Conservation (phyloP, 345 rosid species). For the Punica granatum region DNA sequence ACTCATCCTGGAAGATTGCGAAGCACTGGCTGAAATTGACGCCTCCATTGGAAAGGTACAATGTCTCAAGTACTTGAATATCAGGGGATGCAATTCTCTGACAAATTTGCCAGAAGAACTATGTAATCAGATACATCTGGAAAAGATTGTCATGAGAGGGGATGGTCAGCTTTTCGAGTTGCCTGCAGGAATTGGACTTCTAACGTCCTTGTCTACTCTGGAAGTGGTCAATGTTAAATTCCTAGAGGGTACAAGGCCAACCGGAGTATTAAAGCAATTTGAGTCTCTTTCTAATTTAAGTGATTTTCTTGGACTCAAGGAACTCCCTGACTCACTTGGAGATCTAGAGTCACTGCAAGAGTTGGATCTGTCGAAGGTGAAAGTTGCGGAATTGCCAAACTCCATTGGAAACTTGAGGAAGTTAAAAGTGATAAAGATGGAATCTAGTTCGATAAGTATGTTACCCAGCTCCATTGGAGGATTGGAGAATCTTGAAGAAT, state of each 20-base stretch:
- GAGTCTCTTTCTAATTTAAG: not conserved
- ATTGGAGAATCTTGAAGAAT: not conserved
- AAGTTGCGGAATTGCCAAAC: not conserved
- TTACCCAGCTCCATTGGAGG: not conserved
- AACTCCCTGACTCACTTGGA: not conserved
- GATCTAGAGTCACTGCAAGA: not conserved
- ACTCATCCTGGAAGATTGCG: not conserved
- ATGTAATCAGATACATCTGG: not conserved
- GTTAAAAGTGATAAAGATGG: slow-evolving; percentile 10
- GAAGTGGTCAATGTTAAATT: not conserved
- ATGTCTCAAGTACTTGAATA: not conserved
- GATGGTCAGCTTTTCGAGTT: not conserved
- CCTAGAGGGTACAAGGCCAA: not conserved
- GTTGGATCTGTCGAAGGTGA: not conserved
- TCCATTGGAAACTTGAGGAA: slow-evolving; percentile 1
- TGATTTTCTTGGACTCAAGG: not conserved
- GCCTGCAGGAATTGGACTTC: not conserved
- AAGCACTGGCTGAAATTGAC: not conserved
- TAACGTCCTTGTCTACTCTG: not conserved
- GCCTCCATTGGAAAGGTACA: not conserved
- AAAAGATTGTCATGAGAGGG: not conserved
- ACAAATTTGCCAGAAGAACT: not conserved
- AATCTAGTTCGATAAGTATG: not conserved
- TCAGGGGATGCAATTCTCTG: not conserved
- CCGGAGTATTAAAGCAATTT: not conserved